phyloP scores from a whole-genome alignment of 345 rosid species.

The Ceriops tagal region DNA sequence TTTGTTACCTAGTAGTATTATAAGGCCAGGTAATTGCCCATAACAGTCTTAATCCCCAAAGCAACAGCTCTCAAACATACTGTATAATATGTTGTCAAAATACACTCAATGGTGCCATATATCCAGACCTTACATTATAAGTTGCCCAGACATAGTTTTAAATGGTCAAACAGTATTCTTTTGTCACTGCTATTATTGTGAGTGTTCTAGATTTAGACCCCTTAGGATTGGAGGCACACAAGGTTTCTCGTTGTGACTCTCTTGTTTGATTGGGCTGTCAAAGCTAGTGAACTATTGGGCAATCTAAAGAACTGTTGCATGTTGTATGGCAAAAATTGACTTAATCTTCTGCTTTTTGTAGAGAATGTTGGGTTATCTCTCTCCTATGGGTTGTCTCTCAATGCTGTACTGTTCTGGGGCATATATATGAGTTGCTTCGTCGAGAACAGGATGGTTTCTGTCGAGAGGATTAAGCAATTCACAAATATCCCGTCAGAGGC shows the following conservation, averaged over 20 bases:
- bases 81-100: not conserved
- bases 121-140: too few species aligned
- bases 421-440: slow-evolving; percentile 82
- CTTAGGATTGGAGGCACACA: too few species aligned
- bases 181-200: not conserved
- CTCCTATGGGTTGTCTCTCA: slow-evolving; percentile 88
- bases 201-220: too few species aligned
- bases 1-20: slow-evolving; percentile 66
- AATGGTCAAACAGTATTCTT: not conserved
- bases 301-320: not conserved
- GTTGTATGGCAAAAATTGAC: not conserved
- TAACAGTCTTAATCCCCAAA: not conserved
- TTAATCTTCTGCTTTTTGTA: slow-evolving; percentile 25
- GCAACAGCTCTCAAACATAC: not conserved
- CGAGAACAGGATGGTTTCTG: slow-evolving; percentile 88
- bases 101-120: too few species aligned
- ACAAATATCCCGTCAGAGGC: slow-evolving; percentile 76
- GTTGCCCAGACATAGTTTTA: not conserved
- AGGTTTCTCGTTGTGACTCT: too few species aligned
- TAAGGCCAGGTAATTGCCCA: slow-evolving; percentile 69
- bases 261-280: too few species aligned
- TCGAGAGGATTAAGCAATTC: slow-evolving; percentile 91
- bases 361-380: slow-evolving; percentile 88
- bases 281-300: too few species aligned
- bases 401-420: slow-evolving; percentile 69